These are phyloP conservation scores for Trichoderma sp. DNA, from an alignment of 2,329 filamentous ascomycete species.

Conservation along the genomic window DNA sequence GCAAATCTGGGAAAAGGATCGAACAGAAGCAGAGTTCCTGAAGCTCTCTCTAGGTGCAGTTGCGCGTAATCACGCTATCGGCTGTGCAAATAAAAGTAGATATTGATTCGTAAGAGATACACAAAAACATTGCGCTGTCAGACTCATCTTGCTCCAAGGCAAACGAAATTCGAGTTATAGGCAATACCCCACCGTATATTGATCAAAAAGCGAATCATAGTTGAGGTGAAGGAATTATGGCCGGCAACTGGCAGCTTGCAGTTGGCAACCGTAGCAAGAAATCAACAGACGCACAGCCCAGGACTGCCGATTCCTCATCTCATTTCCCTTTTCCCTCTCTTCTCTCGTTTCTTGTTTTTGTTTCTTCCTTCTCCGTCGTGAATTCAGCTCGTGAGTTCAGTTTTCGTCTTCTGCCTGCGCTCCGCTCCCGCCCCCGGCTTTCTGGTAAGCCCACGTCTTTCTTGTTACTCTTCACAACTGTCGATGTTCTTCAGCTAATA, in stretches of 20 bases:
- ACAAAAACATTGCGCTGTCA: too few species aligned
- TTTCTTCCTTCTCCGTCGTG: neutral
- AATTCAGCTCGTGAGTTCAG: neutral
- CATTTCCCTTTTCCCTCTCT: neutral
- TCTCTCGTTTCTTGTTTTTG: neutral
- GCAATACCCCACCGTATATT: too few species aligned
- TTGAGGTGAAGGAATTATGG: neutral
- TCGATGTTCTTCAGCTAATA: neutral
- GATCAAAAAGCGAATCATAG: neutral
- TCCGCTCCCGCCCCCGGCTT: neutral
- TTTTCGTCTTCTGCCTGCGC: neutral
- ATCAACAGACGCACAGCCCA: neutral
- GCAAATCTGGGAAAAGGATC: too few species aligned
- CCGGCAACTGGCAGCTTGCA: neutral
- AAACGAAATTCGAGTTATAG: too few species aligned
- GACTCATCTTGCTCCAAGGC: too few species aligned
- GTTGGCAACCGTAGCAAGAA: neutral
- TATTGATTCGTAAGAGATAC: too few species aligned
- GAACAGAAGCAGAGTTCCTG: too few species aligned
- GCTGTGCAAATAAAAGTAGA: too few species aligned
- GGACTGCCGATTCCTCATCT: neutral
- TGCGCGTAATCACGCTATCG: too few species aligned
- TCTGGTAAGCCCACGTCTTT: neutral
- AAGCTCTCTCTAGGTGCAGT: too few species aligned
- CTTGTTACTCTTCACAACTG: neutral